Base-by-base conservation (phyloP, 164 flowering plant species). In the Dillenia suffruticosa region DNA sequence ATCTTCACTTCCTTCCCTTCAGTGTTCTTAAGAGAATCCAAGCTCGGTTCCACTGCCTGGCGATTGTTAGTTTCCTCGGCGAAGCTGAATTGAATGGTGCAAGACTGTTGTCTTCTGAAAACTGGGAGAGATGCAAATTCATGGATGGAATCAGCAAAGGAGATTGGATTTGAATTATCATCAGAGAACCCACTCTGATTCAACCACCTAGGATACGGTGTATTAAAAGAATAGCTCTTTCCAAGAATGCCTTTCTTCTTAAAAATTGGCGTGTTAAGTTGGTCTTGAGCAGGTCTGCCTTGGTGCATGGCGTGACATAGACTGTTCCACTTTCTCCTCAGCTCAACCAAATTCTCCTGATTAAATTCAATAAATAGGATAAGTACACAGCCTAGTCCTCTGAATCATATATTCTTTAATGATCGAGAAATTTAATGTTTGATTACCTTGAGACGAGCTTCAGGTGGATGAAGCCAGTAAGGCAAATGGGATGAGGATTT, bases 271-370 rank as follows among this genome's bases (percentile, higher is more conserved):
- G 81, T 61, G 49, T 53, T 61, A 59, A 59, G 22, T 32, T 66
- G 68, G 40, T 61, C 67, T 32, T 70, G 78, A 53, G 51, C 67
- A 44, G 72, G 73, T 59, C 64, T 75, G 15, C 75, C 70, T 60
- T 80, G 79, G 71, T 86, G 88, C 46, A 79, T 71, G 45, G 74
- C 77, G 3, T 72, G 82, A 69, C 97, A 90, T 16, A 74, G 22
- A 63, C 79, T 82, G 78, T 74, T 90, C 91, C 91, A 90, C 56
- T 86, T 87, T 53, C 77, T 75, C 72, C 76, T 77, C 70, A 88
- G 43, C 55, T 86, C 89, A 44, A 56, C 68, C 64, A 86, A 61
- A 51, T 83, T 75, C 51, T 82, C 92, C 96, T 89, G 83, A 57
- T 2, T 40, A 63, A 43, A 26, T 15, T 13, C 8, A 22, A 46